Conservation (phyloP, 129 eudicot species). For the Heracleum sosnowskyi region DNA sequence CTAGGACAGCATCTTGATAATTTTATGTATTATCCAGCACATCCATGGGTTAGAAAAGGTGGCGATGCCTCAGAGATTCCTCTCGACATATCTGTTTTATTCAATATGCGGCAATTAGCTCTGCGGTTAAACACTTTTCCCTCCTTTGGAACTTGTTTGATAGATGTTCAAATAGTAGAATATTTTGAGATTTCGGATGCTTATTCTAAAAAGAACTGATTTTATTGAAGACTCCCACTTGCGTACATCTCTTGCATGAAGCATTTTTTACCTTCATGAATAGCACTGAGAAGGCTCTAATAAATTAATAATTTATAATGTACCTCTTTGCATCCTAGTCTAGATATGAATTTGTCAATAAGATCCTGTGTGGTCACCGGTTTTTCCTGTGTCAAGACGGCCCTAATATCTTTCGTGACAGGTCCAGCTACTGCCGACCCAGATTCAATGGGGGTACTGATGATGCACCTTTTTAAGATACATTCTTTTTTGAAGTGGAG, state of each 20-base stretch:
- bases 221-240: background rate
- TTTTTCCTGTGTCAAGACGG: too few relatives aligned
- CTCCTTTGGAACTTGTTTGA: too few relatives aligned
- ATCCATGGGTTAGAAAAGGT: slow-evolving; percentile 99
- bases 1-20: background rate
- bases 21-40: slow-evolving; percentile 42
- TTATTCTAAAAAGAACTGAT: too few relatives aligned
- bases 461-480: too few relatives aligned
- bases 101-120: too few relatives aligned
- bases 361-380: slow-evolving; percentile 88
- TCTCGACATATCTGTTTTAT: slow-evolving; percentile 78
- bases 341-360: slow-evolving; percentile 69
- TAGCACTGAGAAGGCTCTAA: background rate
- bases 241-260: background rate
- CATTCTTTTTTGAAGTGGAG: too few relatives aligned
- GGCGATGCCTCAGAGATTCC: slow-evolving; percentile 97
- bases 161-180: too few relatives aligned
- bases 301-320: background rate
- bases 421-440: slow-evolving; percentile 40
- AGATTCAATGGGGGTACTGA: slow-evolving; percentile 33
- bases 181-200: too few relatives aligned
- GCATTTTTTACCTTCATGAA: too few relatives aligned
- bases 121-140: too few relatives aligned
- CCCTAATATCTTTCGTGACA: slow-evolving; percentile 79
- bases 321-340: slow-evolving; percentile 68